These are phyloP conservation scores for Schwanniomyces vanrijiae DNA, from an alignment of 805 yeast genomes.

Conservation along the genomic window DNA sequence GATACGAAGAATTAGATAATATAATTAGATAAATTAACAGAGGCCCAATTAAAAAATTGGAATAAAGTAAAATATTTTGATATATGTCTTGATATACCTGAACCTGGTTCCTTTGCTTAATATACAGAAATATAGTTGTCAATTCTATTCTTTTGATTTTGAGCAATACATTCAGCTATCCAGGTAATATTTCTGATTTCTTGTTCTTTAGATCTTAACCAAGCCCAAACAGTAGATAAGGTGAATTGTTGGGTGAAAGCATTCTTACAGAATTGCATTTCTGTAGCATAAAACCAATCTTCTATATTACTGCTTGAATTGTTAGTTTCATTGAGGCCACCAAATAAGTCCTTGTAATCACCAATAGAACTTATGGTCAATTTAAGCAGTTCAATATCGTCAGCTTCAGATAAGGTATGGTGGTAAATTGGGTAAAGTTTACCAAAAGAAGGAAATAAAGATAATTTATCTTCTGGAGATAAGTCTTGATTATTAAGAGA, in stretches of 20 bases:
- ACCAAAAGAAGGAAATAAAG: conserved; percentile 81
- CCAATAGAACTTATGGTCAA: conserved; percentile 60
- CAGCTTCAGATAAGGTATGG: conserved; percentile 66
- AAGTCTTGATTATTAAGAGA: conserved; percentile 79
- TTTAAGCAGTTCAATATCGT: conserved; percentile 84
- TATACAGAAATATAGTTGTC: conserved; percentile 87
- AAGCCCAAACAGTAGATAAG: conserved; percentile 88
- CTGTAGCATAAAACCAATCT: conserved; percentile 90
- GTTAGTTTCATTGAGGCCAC: conserved; percentile 32
- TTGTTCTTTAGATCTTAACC: conserved; percentile 95
- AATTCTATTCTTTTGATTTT: conserved; percentile 93
- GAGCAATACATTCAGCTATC: conserved; percentile 99
- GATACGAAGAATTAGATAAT: neutral
- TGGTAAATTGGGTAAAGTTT: conserved; percentile 71
- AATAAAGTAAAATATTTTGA: neutral
- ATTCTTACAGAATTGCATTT: conserved; percentile 87
- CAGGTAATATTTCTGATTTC: conserved; percentile 97
- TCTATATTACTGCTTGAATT: conserved; percentile 66
- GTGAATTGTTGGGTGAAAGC: conserved; percentile 98
- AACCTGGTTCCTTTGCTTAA: conserved; percentile 20
- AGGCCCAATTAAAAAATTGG: neutral
- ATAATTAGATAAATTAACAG: neutral
- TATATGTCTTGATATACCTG: conserved; percentile 8
- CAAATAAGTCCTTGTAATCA: conserved; percentile 62
- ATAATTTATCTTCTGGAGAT: conserved; percentile 65